Conservation (phyloP, 495 filamentous ascomycete species). For the Trichocladium antarcticum region DNA sequence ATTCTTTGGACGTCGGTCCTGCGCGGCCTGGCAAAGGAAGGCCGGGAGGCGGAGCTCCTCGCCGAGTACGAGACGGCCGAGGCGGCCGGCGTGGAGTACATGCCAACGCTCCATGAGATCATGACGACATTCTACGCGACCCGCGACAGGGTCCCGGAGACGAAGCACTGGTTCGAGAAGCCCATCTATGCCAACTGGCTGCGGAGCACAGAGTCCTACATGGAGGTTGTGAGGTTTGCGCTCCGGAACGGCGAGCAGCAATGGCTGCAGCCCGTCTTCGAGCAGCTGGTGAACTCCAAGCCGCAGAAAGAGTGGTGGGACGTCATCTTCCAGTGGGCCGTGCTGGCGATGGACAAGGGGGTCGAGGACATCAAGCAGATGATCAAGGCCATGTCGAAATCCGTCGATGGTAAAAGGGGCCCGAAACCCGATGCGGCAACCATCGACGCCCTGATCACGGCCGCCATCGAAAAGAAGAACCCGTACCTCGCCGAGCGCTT, state of each 20-base stretch:
- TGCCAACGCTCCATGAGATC: constrained; percentile 32
- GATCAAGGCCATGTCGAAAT: constrained; percentile 45
- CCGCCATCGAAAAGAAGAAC: constrained; percentile 58
- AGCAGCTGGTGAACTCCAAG: constrained; percentile 40
- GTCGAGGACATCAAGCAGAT: constrained; percentile 60
- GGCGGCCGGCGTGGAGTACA: constrained; percentile 24
- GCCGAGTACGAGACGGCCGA: constrained; percentile 28
- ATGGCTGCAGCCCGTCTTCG: constrained; percentile 55
- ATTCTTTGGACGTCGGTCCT: constrained; percentile 51
- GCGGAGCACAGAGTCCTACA: constrained; percentile 38
- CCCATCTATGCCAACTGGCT: constrained; percentile 34
- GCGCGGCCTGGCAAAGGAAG: constrained; percentile 54
- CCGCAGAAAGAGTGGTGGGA: constrained; percentile 51
- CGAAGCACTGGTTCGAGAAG: constrained; percentile 55
- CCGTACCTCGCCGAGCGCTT: constrained; percentile 65
- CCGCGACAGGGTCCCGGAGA: constrained; percentile 39
- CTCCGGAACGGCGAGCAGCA: constrained; percentile 44
- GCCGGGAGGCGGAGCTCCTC: constrained; percentile 45
- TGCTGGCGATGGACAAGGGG: constrained; percentile 51
- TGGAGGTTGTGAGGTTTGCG: constrained; percentile 41
- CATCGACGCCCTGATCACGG: constrained; percentile 64
- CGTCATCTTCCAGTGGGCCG: constrained; percentile 64
- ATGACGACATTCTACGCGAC: constrained; percentile 44
- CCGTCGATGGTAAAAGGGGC: constrained; percentile 25
- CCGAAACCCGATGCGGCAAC: constrained; percentile 52